These are phyloP conservation scores for Mortierella sp. DNA, from an alignment of 371 early-diverging fungal species.

Conservation along the genomic window DNA sequence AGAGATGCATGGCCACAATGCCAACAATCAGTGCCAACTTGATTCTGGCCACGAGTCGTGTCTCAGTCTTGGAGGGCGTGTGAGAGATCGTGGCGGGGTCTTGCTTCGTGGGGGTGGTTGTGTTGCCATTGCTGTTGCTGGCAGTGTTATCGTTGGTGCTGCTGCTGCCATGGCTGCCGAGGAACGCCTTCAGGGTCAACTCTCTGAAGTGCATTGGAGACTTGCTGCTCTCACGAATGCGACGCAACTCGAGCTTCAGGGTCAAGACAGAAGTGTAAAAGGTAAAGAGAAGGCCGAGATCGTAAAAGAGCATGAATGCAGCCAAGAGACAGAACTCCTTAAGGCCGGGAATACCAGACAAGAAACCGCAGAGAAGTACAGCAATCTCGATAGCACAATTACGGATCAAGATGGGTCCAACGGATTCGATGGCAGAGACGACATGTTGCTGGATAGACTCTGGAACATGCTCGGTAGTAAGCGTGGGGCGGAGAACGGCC, in stretches of 20 bases:
- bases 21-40: conserved; percentile 73
- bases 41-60: conserved; percentile 63
- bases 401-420: conserved; percentile 72
- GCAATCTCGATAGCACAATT: conserved; percentile 88
- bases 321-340: conserved; percentile 86
- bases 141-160: no score
- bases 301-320: conserved; percentile 84
- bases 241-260: conserved; percentile 84
- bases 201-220: conserved; percentile 46
- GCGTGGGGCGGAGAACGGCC: conserved; percentile 72
- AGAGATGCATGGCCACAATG: conserved; percentile 79
- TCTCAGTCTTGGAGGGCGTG: conserved; percentile 59
- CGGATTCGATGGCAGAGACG: conserved; percentile 73
- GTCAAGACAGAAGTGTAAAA: conserved; percentile 89
- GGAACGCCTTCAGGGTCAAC: conserved; percentile 51
- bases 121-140: no score
- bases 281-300: conserved; percentile 86
- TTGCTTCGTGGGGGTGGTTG: conserved; percentile 5
- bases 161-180: conserved; percentile 27
- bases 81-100: conserved; percentile 22
- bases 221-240: conserved; percentile 56
- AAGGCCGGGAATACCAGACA: conserved; percentile 81
- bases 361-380: conserved; percentile 81
- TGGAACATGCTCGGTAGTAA: conserved; percentile 36
- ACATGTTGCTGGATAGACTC: conserved; percentile 72